Conservation (phyloP, 2,329 filamentous ascomycete genomes). For the Botrytis fragariae region DNA sequence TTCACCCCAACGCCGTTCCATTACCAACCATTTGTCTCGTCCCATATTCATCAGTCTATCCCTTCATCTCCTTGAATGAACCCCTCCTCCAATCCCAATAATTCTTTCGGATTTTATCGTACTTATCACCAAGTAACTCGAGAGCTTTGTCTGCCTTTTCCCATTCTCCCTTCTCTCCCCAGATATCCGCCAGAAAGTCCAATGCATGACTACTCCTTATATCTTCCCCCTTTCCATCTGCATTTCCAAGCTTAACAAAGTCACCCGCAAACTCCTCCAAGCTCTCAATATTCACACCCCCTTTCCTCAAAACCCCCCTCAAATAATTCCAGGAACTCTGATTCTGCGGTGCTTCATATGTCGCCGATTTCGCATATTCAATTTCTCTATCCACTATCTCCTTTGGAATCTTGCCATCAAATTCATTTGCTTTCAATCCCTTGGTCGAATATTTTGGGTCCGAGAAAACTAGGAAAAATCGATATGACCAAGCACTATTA, state of each 20-base stretch:
- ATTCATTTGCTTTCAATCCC: constrained; percentile 49
- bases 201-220: constrained; percentile 65
- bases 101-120: constrained; percentile 85
- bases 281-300: constrained; percentile 49
- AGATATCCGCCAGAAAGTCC: constrained; percentile 70
- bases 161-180: constrained; percentile 51
- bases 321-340: constrained; percentile 94
- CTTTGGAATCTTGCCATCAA: constrained; percentile 56
- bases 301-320: constrained; percentile 69
- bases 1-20: background rate
- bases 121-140: constrained; percentile 73
- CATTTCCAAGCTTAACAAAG: constrained; percentile 50
- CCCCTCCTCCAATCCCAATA: constrained; percentile 80
- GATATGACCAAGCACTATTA: constrained; percentile 96
- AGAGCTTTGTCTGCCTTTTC: constrained; percentile 68
- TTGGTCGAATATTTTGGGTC: constrained; percentile 52
- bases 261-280: constrained; percentile 50
- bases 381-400: constrained; percentile 72
- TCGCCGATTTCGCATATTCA: constrained; percentile 68
- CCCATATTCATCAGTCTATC: background rate
- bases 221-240: constrained; percentile 42
- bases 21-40: background rate
- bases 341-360: constrained; percentile 83
- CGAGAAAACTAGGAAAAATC: constrained; percentile 87
- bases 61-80: constrained; percentile 23